Evolutionary conservation across 2,329 filamentous ascomycete species (phyloP).

Genomic region (Hymenoscyphus repandus): DNA sequence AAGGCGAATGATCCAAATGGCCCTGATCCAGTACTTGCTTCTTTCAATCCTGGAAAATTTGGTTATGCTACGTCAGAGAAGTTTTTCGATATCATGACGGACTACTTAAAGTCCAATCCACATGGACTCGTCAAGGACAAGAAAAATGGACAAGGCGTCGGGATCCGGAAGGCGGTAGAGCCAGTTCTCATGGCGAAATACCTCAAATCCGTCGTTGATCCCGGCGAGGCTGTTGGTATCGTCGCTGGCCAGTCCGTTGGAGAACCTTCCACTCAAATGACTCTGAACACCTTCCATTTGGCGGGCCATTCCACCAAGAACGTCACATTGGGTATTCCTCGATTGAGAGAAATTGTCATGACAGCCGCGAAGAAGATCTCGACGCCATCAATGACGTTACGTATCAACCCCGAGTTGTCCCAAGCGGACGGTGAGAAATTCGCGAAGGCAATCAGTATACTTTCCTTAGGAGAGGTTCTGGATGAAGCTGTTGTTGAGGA

Average conservation of each 20-base stretch:
- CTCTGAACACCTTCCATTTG: constrained; percentile 98
- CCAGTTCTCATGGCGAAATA: constrained; percentile 88
- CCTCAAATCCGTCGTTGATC: constrained; percentile 83
- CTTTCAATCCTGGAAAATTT: constrained; percentile 70
- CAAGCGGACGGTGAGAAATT: constrained; percentile 69
- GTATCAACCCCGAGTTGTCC: constrained; percentile 67
- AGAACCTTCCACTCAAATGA: constrained; percentile 98
- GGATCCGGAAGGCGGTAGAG: constrained; percentile 46
- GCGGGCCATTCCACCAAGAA: constrained; percentile 98
- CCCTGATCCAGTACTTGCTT: constrained; percentile 66
- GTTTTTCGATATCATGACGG: constrained; percentile 67
- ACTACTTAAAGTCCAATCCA: constrained; percentile 75
- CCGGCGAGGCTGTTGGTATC: constrained; percentile 93
- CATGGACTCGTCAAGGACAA: constrained; percentile 53
- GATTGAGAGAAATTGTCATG: constrained; percentile 96
- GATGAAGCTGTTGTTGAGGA: constrained; percentile 79
- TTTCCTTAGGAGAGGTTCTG: constrained; percentile 78
- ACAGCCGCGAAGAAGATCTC: constrained; percentile 85
- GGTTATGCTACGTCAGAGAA: constrained; percentile 85
- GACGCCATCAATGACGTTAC: constrained; percentile 84
- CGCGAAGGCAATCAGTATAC: constrained; percentile 83
- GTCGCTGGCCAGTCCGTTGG: constrained; percentile 95
- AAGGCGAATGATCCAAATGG: constrained; percentile 49
- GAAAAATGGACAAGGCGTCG: constrained; percentile 31
- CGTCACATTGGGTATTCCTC: constrained; percentile 96